Evolutionary conservation across 306 rosid genomes (phyloP).

Genomic region (Cicer bijugum): DNA sequence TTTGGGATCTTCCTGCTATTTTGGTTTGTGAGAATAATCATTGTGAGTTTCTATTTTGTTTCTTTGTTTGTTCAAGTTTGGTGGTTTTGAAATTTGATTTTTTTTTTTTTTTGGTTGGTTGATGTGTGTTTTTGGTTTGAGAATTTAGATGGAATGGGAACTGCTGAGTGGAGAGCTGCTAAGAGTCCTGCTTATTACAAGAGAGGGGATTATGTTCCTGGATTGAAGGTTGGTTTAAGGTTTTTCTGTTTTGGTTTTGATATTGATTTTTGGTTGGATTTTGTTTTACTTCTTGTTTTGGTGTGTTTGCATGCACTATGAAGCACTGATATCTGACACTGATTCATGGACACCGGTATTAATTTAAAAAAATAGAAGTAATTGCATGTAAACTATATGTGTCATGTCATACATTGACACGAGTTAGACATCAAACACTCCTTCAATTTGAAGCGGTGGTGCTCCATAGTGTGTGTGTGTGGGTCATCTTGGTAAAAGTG

Average conservation of each 20-base stretch:
- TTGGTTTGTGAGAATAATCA: constrained; percentile 98
- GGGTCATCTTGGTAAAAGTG: constrained; percentile 17
- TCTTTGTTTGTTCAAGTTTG: constrained; percentile 7
- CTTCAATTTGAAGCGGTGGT: neutral
- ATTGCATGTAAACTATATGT: neutral
- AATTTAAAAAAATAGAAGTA: neutral
- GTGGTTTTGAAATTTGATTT: neutral
- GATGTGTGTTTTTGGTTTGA: constrained; percentile 33
- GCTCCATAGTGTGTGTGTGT: neutral
- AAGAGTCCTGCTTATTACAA: constrained; percentile 88
- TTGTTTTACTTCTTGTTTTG: neutral
- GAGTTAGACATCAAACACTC: neutral
- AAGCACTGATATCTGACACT: neutral
- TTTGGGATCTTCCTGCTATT: constrained; percentile 92
- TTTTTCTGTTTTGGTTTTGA: neutral
- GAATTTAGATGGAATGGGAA: constrained; percentile 89
- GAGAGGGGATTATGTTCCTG: constrained; percentile 97
- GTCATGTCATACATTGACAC: neutral
- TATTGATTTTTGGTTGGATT: neutral
- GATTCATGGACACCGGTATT: neutral
- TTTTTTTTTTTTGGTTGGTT: neutral
- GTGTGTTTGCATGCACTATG: neutral
- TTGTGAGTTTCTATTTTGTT: constrained; percentile 56
- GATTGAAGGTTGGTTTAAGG: constrained; percentile 68
- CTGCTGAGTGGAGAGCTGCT: constrained; percentile 97